These are phyloP conservation scores for Leccinum griseonigrum DNA, from an alignment of 1,284 basidiomycete species.

Conservation along the genomic window DNA sequence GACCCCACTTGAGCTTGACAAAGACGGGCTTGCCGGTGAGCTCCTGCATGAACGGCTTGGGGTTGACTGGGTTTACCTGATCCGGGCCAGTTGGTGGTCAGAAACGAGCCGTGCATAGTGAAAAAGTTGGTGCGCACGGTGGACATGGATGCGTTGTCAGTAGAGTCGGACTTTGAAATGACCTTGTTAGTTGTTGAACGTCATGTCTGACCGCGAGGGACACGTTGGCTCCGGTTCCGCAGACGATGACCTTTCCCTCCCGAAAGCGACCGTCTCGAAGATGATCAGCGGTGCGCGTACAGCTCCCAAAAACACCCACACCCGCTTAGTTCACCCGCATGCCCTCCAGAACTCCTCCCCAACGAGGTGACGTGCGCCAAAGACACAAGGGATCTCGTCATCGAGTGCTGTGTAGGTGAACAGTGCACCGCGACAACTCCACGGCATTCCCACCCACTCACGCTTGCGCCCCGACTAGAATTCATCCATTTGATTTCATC, in stretches of 20 bases:
- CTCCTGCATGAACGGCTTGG: conserved; percentile 98
- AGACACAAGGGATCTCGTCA: conserved; percentile 94
- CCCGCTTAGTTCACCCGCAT: conserved; percentile 8
- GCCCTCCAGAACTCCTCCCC: conserved; percentile 78
- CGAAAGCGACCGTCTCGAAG: conserved; percentile 97
- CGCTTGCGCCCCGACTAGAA: conserved; percentile 53
- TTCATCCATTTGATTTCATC: conserved; percentile 98
- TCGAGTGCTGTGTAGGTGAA: conserved; percentile 98
- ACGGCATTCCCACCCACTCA: conserved; percentile 14
- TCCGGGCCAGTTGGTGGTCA: neutral
- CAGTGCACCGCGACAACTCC: conserved; percentile 24
- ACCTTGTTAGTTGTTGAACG: neutral
- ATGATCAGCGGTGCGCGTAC: conserved; percentile 78
- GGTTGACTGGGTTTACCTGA: conserved; percentile 92
- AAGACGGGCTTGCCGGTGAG: conserved; percentile 96
- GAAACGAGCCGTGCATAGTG: neutral
- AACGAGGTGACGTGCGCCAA: conserved; percentile 90
- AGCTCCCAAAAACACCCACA: neutral
- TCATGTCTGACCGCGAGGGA: conserved; percentile 87
- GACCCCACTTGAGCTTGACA: conserved; percentile 97
- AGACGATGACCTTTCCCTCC: conserved; percentile 93
- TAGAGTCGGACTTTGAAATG: conserved; percentile 52
- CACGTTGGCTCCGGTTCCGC: conserved; percentile 54
- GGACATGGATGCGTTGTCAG: neutral
- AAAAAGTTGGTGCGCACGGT: neutral